A percentile compares a stretch with the other conserved stretches of the same genome.
Conservation (phyloP, 257 asterid species). For the Perilla frutescens region DNA sequence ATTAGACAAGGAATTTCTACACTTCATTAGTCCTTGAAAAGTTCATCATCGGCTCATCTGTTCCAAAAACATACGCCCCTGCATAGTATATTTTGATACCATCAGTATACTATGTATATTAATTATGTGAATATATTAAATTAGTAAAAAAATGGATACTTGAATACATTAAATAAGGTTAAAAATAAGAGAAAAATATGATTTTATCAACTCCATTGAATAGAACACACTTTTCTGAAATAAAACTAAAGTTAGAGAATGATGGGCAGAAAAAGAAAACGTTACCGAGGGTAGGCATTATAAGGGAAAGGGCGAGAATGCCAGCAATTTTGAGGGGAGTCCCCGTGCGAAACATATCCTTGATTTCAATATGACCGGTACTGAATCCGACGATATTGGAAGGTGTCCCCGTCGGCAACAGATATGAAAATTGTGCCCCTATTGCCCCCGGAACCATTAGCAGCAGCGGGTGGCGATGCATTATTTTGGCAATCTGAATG, state of each 20-base stretch:
- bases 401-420: slow-evolving; percentile 88
- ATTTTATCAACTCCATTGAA: too few relatives aligned
- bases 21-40: slow-evolving; percentile 7
- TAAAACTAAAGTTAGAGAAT: too few relatives aligned
- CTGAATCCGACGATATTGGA: slow-evolving; percentile 85
- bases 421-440: slow-evolving; percentile 72
- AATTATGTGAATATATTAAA: too few relatives aligned
- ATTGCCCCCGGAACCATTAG: slow-evolving; percentile 80
- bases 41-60: slow-evolving; percentile 49
- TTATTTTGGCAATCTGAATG: slow-evolving; percentile 65
- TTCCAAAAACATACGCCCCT: slow-evolving; percentile 70
- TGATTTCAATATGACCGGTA: slow-evolving; percentile 75
- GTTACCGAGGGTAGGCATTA: slow-evolving; percentile 93
- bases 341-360: slow-evolving; percentile 71
- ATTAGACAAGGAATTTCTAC: background rate
- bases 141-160: too few relatives aligned
- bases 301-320: slow-evolving; percentile 53
- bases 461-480: slow-evolving; percentile 70
- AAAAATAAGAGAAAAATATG: too few relatives aligned
- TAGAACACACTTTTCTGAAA: too few relatives aligned
- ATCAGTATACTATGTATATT: too few relatives aligned
- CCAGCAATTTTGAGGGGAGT: slow-evolving; percentile 67
- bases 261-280: too few relatives aligned
- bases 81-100: slow-evolving; percentile 13
- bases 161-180: too few relatives aligned